Evolutionary conservation across 2,329 filamentous ascomycete species (phyloP), one percentile per base, ranked within the genome.

Genomic region (Graphilbum sp.): DNA sequence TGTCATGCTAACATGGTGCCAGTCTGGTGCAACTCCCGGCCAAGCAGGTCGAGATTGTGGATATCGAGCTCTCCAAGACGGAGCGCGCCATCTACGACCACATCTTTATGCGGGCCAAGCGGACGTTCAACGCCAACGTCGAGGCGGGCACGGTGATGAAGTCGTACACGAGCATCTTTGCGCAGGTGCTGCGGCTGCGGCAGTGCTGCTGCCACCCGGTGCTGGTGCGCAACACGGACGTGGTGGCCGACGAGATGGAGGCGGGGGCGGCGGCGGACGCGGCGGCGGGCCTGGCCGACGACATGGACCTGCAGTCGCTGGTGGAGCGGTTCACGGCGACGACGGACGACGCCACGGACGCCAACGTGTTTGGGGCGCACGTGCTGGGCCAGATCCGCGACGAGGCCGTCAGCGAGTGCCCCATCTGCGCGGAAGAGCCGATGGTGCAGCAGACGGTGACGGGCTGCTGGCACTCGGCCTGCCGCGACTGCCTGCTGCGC

Each of bases 401-500:
- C 39, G 88, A 96, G 51, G 77, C 82, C 0, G 74, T 79, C 42
- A 80, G 80, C 43, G 90, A 98, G 60, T 98, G 90, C 50, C 88
- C 90, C 0, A 82, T 98, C 37, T 98, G 90, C 58, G 75, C 83
- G 4, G 88, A 96, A 55, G 90, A 96, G 54, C 86, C 87, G 4
- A 96, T 96, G 86, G 72, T 84, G 31, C 81, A 95, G 38, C 88
- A 93, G 52, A 80, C 82, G 0, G 90, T 98, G 2, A 96, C 90
- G 0, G 84, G 85, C 0, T 98, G 90, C 58, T 98, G 90, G 86
- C 90, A 98, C 56, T 93, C 84, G 25, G 87, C 90, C 1, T 98
- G 90, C 62, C 94, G 90, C 58, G 79, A 83, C 44, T 98, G 90
- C 50, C 62, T 96, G n/a, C 62, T 92, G 2, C 77, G 85, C 48